phyloP scores from a whole-genome alignment of 805 yeast genomes.

The Suhomyces sp. region DNA sequence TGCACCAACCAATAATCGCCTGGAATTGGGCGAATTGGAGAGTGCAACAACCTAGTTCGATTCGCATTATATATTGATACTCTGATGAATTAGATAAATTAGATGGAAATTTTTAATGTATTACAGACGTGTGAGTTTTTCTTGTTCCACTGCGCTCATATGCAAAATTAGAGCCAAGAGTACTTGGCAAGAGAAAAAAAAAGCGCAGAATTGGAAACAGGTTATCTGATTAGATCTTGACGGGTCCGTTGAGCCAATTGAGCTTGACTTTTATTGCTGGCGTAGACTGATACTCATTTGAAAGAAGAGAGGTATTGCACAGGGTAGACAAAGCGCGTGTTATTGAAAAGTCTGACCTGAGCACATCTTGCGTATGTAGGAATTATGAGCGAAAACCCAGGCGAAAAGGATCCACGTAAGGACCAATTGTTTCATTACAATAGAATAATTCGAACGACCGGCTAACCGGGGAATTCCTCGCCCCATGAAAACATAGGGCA shows the following conservation, averaged over 20 bases:
- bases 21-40: not conserved
- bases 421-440: not conserved
- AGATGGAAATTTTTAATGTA: not conserved
- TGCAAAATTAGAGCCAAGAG: conserved; percentile 1
- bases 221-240: too few relatives aligned
- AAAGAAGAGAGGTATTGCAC: too few relatives aligned
- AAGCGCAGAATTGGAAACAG: not conserved
- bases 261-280: not conserved
- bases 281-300: too few relatives aligned
- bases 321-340: too few relatives aligned
- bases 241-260: too few relatives aligned
- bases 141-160: not conserved
- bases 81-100: not conserved
- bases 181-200: not conserved
- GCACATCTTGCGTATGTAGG: too few relatives aligned
- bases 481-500: not conserved
- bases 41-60: not conserved
- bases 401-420: too few relatives aligned
- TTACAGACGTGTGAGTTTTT: not conserved
- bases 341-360: too few relatives aligned
- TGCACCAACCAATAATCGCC: not conserved
- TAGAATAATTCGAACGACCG: not conserved
- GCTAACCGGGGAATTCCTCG: not conserved
- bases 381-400: too few relatives aligned
- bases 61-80: not conserved